phyloP scores from a whole-genome alignment of 331 rosid genomes.

The Dryas integrifolia region DNA sequence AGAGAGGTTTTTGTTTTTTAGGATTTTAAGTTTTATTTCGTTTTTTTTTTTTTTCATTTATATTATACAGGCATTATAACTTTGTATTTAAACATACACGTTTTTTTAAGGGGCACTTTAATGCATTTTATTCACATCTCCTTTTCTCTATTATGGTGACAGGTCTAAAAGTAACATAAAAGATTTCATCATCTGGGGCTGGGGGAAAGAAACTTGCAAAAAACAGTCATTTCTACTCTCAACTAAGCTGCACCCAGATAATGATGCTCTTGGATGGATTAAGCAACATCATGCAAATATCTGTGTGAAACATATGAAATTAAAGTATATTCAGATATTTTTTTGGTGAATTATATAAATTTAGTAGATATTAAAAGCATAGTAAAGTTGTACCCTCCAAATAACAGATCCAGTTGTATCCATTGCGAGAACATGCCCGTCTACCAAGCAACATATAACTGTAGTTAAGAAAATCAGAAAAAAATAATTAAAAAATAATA shows the following conservation, averaged over 20 bases:
- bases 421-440: slow-evolving; percentile 77
- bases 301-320: background rate
- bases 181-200: background rate
- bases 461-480: slow-evolving; percentile 21
- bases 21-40: background rate
- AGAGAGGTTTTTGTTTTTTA: background rate
- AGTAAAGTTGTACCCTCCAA: slow-evolving; percentile 61
- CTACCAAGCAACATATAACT: slow-evolving; percentile 90
- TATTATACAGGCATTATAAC: too few relatives aligned
- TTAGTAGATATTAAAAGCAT: background rate
- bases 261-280: background rate
- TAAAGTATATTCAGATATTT: too few relatives aligned
- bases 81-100: too few relatives aligned
- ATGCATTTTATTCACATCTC: too few relatives aligned
- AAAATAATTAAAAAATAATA: background rate
- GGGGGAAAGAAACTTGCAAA: background rate
- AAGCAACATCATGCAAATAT: background rate
- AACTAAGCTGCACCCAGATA: background rate
- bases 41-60: background rate
- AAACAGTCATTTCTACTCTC: background rate
- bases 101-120: too few relatives aligned
- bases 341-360: too few relatives aligned
- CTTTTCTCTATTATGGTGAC: background rate
- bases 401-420: slow-evolving; percentile 63
- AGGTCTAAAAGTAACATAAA: background rate